phyloP scores from a whole-genome alignment of 1,284 basidiomycete species.

The Schizophyllum amplum region DNA sequence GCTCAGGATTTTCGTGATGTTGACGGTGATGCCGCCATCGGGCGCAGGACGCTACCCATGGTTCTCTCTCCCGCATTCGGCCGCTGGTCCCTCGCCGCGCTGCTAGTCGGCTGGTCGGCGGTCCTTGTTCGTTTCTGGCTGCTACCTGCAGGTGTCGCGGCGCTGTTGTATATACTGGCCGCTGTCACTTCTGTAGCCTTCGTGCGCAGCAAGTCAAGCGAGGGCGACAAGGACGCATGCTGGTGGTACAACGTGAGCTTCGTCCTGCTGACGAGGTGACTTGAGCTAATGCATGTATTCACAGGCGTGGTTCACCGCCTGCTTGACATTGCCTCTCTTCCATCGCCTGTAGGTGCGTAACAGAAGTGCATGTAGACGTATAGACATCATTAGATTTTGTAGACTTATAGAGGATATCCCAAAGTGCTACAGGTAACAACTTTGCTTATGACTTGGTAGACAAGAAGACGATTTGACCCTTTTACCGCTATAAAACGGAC shows the following conservation, averaged over 20 bases:
- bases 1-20: conserved; percentile 26
- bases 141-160: conserved; percentile 8
- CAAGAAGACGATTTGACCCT: too few relatives aligned
- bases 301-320: neutral
- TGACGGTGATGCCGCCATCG: conserved; percentile 20
- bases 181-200: conserved; percentile 7
- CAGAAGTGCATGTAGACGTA: too few relatives aligned
- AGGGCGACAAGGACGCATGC: conserved; percentile 8
- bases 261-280: neutral
- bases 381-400: too few relatives aligned
- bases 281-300: neutral
- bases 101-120: conserved; percentile 10
- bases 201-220: conserved; percentile 4
- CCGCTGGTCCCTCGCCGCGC: conserved; percentile 13
- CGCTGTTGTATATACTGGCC: conserved; percentile 6
- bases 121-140: conserved; percentile 11
- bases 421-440: too few relatives aligned
- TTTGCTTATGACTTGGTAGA: too few relatives aligned
- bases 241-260: conserved; percentile 14
- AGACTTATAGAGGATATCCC: too few relatives aligned
- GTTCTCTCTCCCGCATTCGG: conserved; percentile 12
- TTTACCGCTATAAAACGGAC: too few relatives aligned
- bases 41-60: conserved; percentile 24
- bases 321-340: neutral
- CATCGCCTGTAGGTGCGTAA: neutral